These are phyloP conservation scores for Aureobasidium zeae DNA, from an alignment of 2,329 filamentous ascomycete genomes.

Conservation along the genomic window DNA sequence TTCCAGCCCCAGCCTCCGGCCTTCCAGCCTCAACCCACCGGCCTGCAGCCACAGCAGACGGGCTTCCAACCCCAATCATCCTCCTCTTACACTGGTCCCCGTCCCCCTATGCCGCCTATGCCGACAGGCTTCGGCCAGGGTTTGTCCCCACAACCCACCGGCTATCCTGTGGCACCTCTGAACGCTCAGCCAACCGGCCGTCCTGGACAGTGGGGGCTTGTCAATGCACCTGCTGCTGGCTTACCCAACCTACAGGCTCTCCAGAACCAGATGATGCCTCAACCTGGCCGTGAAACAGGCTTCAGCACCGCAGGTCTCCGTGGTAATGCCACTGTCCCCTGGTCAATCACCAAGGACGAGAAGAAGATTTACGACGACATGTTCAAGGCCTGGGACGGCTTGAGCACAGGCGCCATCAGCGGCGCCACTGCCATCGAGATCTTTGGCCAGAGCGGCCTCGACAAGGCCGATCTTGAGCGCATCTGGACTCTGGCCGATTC, in stretches of 20 bases:
- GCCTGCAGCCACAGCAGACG: constrained; percentile 38
- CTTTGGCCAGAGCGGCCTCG: constrained; percentile 88
- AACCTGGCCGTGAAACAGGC: constrained; percentile 77
- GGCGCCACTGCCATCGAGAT: constrained; percentile 94
- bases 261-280: constrained; percentile 93
- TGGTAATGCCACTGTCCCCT: constrained; percentile 91
- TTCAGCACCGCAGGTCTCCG: constrained; percentile 81
- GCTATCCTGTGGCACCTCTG: constrained; percentile 52
- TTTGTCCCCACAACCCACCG: constrained; percentile 53
- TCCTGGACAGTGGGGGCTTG: constrained; percentile 96
- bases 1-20: constrained; percentile 50
- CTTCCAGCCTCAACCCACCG: constrained; percentile 43
- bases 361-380: constrained; percentile 94
- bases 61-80: constrained; percentile 54
- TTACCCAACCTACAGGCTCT: constrained; percentile 89
- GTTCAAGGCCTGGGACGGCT: constrained; percentile 93
- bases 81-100: constrained; percentile 70
- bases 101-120: constrained; percentile 73
- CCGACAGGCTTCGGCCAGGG: constrained; percentile 62
- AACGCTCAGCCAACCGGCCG: constrained; percentile 90
- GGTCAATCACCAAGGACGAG: constrained; percentile 98
- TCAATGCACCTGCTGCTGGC: constrained; percentile 82
- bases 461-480: constrained; percentile 79
- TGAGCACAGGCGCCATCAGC: constrained; percentile 83
- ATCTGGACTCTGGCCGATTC: constrained; percentile 94